Percentiles rank a stretch among this genome's conserved stretches.
Conservation (phyloP, 768 basidiomycete genomes). For the Termitomyces sp. region DNA sequence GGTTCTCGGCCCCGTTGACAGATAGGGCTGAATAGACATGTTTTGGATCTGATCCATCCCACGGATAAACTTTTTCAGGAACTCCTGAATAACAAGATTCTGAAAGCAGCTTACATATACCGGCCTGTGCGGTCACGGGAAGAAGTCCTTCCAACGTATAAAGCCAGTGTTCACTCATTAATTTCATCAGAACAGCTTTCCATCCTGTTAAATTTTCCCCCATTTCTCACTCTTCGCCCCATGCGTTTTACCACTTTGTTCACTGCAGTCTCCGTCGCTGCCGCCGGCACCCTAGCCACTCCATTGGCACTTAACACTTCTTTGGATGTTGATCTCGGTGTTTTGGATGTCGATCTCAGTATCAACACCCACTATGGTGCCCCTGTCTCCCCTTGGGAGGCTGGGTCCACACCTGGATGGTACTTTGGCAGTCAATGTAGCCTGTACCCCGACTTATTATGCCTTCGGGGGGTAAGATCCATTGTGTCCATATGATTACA, state of each 20-base stretch:
- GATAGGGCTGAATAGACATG: too few species aligned
- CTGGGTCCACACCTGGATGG: slow-evolving; percentile 32
- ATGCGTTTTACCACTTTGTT: slow-evolving; percentile 27
- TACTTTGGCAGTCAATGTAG: slow-evolving; percentile 30
- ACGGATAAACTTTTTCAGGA: neutral
- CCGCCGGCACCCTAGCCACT: slow-evolving; percentile 15
- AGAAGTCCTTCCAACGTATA: slow-evolving; percentile 5
- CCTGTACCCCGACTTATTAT: slow-evolving; percentile 21
- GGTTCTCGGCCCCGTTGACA: neutral
- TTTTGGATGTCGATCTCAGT: slow-evolving; percentile 24
- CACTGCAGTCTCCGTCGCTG: slow-evolving; percentile 16
- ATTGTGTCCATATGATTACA: neutral
- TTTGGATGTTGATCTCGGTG: slow-evolving; percentile 22
- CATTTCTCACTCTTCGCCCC: neutral
- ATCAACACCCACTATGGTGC: slow-evolving; percentile 29
- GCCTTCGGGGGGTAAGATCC: slow-evolving; percentile 25
- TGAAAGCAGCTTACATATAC: neutral
- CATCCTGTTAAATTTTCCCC: neutral
- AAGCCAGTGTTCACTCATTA: neutral
- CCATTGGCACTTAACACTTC: slow-evolving; percentile 11
- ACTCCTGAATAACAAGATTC: neutral
- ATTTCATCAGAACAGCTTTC: neutral
- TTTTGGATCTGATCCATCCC: neutral
- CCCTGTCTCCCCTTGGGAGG: slow-evolving; percentile 31
- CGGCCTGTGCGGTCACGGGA: neutral